phyloP scores from a whole-genome alignment of 73 alveolate genomes.

The Symbiodinium natans region DNA sequence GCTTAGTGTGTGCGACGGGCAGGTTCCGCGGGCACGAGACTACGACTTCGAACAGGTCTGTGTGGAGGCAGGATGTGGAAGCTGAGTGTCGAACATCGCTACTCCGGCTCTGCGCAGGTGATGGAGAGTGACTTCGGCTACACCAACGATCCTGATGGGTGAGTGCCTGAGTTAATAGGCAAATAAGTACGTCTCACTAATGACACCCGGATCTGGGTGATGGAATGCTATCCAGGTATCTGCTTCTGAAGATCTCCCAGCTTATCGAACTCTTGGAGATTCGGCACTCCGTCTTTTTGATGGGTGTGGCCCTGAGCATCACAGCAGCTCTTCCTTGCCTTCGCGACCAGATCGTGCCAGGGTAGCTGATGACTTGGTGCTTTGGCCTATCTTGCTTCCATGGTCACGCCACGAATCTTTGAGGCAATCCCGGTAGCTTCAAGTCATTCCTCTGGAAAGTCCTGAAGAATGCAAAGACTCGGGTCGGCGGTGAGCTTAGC shows the following conservation, averaged over 20 bases:
- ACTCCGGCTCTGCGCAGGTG: neutral
- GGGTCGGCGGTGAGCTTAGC: constrained; percentile 94
- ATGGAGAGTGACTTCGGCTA: constrained; percentile 51
- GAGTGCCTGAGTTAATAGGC: neutral
- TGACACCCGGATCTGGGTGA: neutral
- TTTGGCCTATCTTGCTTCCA: too few relatives aligned
- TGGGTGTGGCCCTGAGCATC: constrained; percentile 99
- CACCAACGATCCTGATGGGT: constrained; percentile 94
- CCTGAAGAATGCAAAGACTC: constrained; percentile 98
- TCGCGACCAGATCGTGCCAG: constrained; percentile 29
- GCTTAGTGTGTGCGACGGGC: neutral
- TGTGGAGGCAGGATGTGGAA: constrained; percentile 3
- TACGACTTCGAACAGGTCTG: constrained; percentile 42
- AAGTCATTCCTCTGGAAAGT: constrained; percentile 98
- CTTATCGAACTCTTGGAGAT: constrained; percentile 98
- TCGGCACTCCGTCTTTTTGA: constrained; percentile 99
- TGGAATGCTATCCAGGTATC: constrained; percentile 81
- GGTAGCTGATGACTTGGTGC: constrained; percentile 97
- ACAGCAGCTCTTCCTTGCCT: neutral
- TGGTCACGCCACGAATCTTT: too few relatives aligned
- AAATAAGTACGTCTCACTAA: too few relatives aligned
- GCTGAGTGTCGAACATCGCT: too few relatives aligned
- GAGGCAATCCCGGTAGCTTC: constrained; percentile 92
- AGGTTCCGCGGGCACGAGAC: constrained; percentile 93
- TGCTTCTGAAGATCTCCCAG: constrained; percentile 98